Base-by-base conservation (phyloP, 768 basidiomycete species). In the Mrakia blollopis region DNA sequence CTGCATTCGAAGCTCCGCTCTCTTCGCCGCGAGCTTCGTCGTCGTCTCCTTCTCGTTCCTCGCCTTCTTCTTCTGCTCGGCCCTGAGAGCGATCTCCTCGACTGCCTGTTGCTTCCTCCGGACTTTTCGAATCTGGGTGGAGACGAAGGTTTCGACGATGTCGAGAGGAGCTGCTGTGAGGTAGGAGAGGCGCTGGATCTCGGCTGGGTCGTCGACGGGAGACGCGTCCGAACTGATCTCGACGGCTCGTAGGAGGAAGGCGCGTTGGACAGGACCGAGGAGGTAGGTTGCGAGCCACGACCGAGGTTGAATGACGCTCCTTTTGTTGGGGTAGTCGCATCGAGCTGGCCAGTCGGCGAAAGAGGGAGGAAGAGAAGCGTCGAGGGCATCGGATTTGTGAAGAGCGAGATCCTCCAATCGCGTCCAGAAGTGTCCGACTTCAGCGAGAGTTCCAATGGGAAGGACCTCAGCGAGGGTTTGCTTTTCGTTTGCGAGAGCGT, bases 1-100 rank as follows among this genome's bases (percentile, higher is more conserved):
- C 44, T 74, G 73, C 41, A 74, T 74, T 41, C 60, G 57, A 21
- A 52, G 62, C 41, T 74, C 62, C 5, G 73, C 73, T 23, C 57
- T 30, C 52, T 74, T 74, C 6, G 30, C 73, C 4, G 73, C 73
- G 21, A 74, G 44, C 44, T 28, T 60, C 41, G 65, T 25, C 21
- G 35, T 39, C 8, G 73, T 44, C 28, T 28, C 16, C 50, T 44
- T 65, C 44, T 74, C 73, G 30, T 9, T 21, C 65, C 11, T 68
- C 65, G 65, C 65, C 65, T 39, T 35, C 65, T 44, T 37, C 35
- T 8, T 21, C 35, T 35, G 47, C 16, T 28, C 52, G 16, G 52
- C 52, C 35, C 39, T 54, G 50, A 21, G 54, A 6, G 37, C 32
- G 30, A 32, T 13, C 52, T 54, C 52, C 52, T n/a, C 16, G 35